Conservation (phyloP, 768 basidiomycete species). For the Suillus plorans region DNA sequence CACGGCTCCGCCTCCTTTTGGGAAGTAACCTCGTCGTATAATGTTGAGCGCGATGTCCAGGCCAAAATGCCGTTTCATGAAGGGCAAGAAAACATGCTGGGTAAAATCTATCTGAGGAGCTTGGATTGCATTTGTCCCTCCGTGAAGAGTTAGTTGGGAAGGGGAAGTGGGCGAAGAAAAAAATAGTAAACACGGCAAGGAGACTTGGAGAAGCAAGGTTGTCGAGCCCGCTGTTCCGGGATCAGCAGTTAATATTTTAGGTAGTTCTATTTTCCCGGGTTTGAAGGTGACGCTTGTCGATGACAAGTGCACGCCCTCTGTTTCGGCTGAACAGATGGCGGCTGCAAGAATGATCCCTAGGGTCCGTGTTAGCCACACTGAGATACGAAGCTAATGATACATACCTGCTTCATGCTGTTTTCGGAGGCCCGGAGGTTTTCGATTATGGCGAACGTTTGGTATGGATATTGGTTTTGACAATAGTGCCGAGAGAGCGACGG, state of each 20-base stretch:
- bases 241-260: conserved; percentile 45
- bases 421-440: conserved; percentile 64
- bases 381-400: not conserved
- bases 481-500: conserved; percentile 64
- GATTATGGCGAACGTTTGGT: conserved; percentile 56
- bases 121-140: conserved; percentile 70
- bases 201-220: conserved; percentile 68
- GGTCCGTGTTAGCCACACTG: not conserved
- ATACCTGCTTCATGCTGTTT: conserved; percentile 72
- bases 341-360: conserved; percentile 67
- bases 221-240: conserved; percentile 68
- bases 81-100: conserved; percentile 65
- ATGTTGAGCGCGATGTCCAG: conserved; percentile 45
- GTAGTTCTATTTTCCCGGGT: conserved; percentile 45
- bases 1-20: conserved; percentile 71
- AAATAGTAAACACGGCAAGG: conserved; percentile 70
- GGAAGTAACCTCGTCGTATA: conserved; percentile 65
- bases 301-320: conserved; percentile 52
- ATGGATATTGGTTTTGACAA: conserved; percentile 60
- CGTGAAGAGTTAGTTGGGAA: conserved; percentile 55
- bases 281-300: conserved; percentile 56
- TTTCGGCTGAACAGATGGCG: conserved; percentile 53
- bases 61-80: conserved; percentile 57
- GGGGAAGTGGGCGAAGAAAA: conserved; percentile 28
- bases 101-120: conserved; percentile 81